Evolutionary conservation across 2,329 filamentous ascomycete species (phyloP).

Genomic region (Fusarium clavum): DNA sequence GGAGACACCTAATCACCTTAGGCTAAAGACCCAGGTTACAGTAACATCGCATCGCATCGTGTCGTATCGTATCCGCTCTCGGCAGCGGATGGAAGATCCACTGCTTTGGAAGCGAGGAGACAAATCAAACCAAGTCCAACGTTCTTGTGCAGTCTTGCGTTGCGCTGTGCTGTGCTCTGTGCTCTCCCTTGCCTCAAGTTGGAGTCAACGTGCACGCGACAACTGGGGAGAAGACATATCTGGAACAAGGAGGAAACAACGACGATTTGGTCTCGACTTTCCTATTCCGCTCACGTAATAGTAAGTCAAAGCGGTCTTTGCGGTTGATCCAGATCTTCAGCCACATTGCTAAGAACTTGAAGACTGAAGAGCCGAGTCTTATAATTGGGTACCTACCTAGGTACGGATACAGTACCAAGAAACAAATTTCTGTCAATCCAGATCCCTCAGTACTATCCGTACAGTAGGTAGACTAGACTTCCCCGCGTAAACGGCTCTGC

Average conservation of each 20-base stretch:
- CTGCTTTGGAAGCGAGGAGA: slow-evolving; percentile 28
- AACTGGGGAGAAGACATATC: slow-evolving; percentile 10
- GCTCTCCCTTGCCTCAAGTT: background rate
- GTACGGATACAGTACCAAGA: background rate
- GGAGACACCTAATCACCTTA: background rate
- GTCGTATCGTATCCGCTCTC: slow-evolving; percentile 37
- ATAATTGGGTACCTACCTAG: background rate
- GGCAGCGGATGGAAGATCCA: slow-evolving; percentile 27
- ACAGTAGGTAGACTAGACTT: background rate
- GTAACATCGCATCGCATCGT: slow-evolving; percentile 11
- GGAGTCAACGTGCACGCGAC: slow-evolving; percentile 5
- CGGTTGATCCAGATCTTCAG: slow-evolving; percentile 2
- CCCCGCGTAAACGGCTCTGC: slow-evolving; percentile 19
- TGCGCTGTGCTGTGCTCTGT: background rate
- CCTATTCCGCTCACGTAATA: slow-evolving; percentile 7
- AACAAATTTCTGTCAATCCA: background rate
- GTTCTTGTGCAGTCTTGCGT: background rate
- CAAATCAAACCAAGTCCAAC: background rate
- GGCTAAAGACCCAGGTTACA: slow-evolving; percentile 10
- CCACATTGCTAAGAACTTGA: slow-evolving; percentile 6
- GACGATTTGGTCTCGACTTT: background rate
- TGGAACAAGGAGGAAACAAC: slow-evolving; percentile 10
- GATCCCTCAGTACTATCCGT: background rate
- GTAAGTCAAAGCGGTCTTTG: background rate
- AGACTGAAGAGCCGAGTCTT: background rate